Conservation (phyloP, 306 rosid species). For the Vigna unguiculata region DNA sequence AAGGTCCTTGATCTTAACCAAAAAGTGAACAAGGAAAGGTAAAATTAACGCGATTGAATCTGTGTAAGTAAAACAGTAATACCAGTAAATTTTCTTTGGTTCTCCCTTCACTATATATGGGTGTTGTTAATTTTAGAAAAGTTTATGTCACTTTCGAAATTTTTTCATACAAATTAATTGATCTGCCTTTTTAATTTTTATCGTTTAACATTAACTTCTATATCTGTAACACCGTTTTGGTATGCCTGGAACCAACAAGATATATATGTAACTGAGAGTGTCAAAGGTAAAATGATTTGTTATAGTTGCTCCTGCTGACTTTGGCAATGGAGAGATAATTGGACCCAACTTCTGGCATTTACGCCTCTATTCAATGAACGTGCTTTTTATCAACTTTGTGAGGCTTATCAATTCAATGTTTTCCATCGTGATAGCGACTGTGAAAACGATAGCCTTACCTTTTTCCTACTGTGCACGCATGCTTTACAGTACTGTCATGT, state of each 20-base stretch:
- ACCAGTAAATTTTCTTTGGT: neutral
- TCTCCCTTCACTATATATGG: neutral
- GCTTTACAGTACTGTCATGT: neutral
- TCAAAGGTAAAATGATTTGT: constrained; percentile 28
- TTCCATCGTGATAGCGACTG: constrained; percentile 14
- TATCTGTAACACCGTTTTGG: constrained; percentile 5
- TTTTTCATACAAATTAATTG: neutral
- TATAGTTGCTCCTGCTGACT: constrained; percentile 11
- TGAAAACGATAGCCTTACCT: constrained; percentile 39
- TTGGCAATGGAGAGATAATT: constrained; percentile 12
- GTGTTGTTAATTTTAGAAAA: neutral
- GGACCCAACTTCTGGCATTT: constrained; percentile 2
- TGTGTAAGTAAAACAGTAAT: neutral
- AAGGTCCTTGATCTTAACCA: constrained; percentile 7
- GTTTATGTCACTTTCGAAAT: neutral
- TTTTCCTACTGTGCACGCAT: constrained; percentile 30
- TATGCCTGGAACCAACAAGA: neutral
- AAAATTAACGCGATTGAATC: neutral
- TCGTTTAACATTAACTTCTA: neutral
- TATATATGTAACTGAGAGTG: constrained; percentile 3
- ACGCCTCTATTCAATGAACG: constrained; percentile 44
- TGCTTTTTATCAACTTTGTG: constrained; percentile 30
- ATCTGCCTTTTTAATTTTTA: neutral
- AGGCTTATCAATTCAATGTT: constrained; percentile 32
- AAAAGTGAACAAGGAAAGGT: neutral